Base-by-base conservation (phyloP, 2,329 filamentous ascomycete species). In the Cladosporium sp. region DNA sequence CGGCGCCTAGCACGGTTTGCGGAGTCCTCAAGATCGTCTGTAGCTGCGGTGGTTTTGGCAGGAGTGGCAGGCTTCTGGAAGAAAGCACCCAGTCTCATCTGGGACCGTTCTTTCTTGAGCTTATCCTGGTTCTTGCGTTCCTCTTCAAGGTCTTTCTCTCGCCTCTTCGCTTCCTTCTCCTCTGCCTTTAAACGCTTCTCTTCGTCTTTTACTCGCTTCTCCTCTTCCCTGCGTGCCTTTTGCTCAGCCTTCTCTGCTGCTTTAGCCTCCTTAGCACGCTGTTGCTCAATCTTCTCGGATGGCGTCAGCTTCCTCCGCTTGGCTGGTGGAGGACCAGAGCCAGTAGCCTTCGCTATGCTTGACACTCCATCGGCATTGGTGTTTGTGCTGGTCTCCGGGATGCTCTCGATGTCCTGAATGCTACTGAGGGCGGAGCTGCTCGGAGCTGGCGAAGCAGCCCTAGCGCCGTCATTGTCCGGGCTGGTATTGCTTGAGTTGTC, bases 81-180 rank as follows among this genome's bases (percentile, higher is more conserved):
- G 67, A 78, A 78, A 19, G 74, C 71, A 48, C 74, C 76, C 35
- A 79, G 66, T 60, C 69, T 61, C 68, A 68, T 69, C 59, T 70
- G 69, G 34, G 59, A 64, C n/a, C 62, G 67, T 57, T 71, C 63
- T 40, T 63, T 66, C 58, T 65, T 69, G 13, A 70, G 54, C 60
- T 70, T 70, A 17, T 65, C 68, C 48, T 70, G 65, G 10, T 60
- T 62, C 50, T 66, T 67, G 19, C 61, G 59, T 37, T 69, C 64
- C 55, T 70, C 65, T 37, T 68, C 66, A 2, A 65, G 45, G 32
- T 69, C 67, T 58, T 70, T 73, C 25, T 75, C 73, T 10, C 73
- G 75, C 58, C 74, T 73, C 58, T 75, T 76, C 28, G 76, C 71
- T 53, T 74, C 70, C 48, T 69, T 66, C 45, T 68, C 68, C 58